phyloP scores from a whole-genome alignment of 1,139 yeast species.

The Hansenula lynferdii region DNA sequence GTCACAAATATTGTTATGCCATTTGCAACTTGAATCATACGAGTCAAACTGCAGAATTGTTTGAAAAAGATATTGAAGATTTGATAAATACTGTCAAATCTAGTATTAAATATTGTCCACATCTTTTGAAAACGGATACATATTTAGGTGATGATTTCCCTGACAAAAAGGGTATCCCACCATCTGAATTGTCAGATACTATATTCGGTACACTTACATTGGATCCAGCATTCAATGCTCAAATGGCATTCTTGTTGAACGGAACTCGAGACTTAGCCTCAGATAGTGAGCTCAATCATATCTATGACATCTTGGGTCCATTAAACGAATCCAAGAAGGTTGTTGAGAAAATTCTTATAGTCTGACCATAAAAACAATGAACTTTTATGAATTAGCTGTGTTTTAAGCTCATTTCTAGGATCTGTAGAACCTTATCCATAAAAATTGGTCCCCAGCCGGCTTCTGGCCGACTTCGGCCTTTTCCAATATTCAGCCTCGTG shows the following conservation, averaged over 20 bases:
- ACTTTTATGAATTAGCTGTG: no score
- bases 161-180: conserved; percentile 1
- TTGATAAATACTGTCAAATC: neutral
- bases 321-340: neutral
- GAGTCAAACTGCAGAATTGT: neutral
- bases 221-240: neutral
- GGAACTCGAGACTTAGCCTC: neutral
- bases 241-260: neutral
- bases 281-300: neutral
- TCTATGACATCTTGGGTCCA: neutral
- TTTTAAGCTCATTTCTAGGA: no score
- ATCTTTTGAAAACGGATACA: neutral
- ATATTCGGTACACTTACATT: neutral
- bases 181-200: neutral
- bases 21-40: neutral
- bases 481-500: no score
- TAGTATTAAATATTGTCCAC: neutral
- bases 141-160: neutral
- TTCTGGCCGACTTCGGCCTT: no score
- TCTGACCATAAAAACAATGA: no score
- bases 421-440: no score
- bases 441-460: no score
- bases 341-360: neutral
- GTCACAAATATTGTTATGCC: neutral
- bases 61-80: neutral